phyloP scores from a whole-genome alignment of 352 stramenopile species.

The Phytophthora europaea region DNA sequence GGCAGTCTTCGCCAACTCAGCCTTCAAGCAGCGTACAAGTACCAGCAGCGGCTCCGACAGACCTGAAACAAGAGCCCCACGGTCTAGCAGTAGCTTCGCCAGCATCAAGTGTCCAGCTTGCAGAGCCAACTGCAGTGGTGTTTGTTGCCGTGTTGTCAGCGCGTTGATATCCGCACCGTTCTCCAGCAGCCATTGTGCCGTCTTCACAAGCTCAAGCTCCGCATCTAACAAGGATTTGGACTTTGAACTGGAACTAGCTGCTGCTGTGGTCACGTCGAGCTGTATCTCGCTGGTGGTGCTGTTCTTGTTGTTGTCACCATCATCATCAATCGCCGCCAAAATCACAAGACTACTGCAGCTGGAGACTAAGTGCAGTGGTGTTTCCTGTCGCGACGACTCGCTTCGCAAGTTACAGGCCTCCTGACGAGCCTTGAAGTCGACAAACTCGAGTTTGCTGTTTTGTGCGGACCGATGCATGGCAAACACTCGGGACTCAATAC shows the following conservation, averaged over 20 bases:
- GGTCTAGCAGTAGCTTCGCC: constrained; percentile 67
- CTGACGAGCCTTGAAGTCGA: constrained; percentile 68
- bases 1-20: constrained; percentile 59
- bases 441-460: constrained; percentile 65
- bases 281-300: constrained; percentile 27
- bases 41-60: constrained; percentile 54
- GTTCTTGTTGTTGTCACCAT: constrained; percentile 38
- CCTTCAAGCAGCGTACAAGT: constrained; percentile 64
- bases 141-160: constrained; percentile 55
- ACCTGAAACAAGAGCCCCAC: constrained; percentile 52
- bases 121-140: constrained; percentile 67
- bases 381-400: constrained; percentile 42
- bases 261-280: constrained; percentile 26
- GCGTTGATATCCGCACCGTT: constrained; percentile 76
- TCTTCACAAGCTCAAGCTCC: constrained; percentile 69
- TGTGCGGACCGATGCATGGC: constrained; percentile 81
- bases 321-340: constrained; percentile 28
- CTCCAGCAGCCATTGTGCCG: constrained; percentile 80
- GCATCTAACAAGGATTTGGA: constrained; percentile 48
- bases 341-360: constrained; percentile 43
- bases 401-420: constrained; percentile 53
- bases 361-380: constrained; percentile 79
- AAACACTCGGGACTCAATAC: constrained; percentile 80
- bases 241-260: constrained; percentile 28
- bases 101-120: constrained; percentile 57